Base-by-base conservation (phyloP, 1,139 yeast species). In the Geotrichum bryndzae region DNA sequence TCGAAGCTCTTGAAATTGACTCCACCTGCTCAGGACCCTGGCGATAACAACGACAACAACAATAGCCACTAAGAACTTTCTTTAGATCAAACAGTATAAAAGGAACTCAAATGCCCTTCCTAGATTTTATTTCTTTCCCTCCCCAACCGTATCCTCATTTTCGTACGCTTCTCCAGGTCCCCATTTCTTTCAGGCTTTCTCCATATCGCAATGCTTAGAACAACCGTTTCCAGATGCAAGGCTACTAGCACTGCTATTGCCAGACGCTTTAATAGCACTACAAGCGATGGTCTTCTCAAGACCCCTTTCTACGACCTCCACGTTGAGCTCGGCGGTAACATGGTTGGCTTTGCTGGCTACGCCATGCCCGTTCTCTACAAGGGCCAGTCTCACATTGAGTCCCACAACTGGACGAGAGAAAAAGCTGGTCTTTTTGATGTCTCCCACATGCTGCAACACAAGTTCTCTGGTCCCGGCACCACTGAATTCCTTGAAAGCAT, bases 271-370 rank as follows among this genome's bases (percentile, higher is more conserved):
- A 61, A 58, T 45, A 53, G 58, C 27, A 56, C 62, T n/a, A 54
- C 63, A 1, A 53, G 54, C 33, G 61, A 58, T n/a, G 59, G 56
- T 5, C 45, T 62, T 35, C 54, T 51, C 64, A 87, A 84, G 70
- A 94, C 99, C 0, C 96, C 98, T 4, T 80, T 94, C 58, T 84
- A 87, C 72, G 91, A 87, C 65, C 81, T 91, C 51, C 98, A 94
- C 73, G 78, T 87, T 48, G 82, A 83, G 64, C 79, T 85, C 58
- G 94, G 92, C 5, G 99, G 92, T 15, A 91, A 89, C 65, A 87
- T 94, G 87, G 98, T 91, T 2, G 96, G 94, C 53, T 94, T 90
- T 76, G 98, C 98, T 33, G 97, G 97, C 22, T 94, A 83, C 72
- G 84, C 87, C 59, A 92, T 94, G 98, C 99, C 99, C 1, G 92